These are phyloP conservation scores for Paraleonurus japonicus DNA, from an alignment of 257 asterid genomes.

Conservation along the genomic window DNA sequence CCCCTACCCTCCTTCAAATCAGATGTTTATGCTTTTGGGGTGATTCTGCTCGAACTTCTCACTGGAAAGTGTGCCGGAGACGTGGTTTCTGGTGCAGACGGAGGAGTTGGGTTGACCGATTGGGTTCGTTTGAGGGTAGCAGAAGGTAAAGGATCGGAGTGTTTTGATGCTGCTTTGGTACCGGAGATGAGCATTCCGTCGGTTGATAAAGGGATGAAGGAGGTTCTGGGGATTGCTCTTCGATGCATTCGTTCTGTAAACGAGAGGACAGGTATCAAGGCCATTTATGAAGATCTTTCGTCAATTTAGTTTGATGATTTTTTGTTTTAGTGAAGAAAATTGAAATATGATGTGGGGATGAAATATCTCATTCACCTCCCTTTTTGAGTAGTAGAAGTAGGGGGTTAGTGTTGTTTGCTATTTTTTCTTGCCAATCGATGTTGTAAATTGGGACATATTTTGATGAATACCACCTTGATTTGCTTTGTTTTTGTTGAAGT, in stretches of 20 bases:
- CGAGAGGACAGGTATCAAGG: conserved; percentile 95
- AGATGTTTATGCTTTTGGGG: conserved; percentile 92
- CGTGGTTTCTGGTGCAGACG: conserved; percentile 83
- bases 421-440: conserved; percentile 30
- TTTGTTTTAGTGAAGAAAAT: conserved; percentile 21
- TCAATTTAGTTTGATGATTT: conserved; percentile 55
- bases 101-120: conserved; percentile 85
- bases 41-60: conserved; percentile 71
- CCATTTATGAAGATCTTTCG: conserved; percentile 87
- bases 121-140: conserved; percentile 94
- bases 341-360: conserved; percentile 52
- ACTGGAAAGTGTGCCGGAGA: conserved; percentile 98
- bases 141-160: conserved; percentile 71
- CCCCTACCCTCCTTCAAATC: conserved; percentile 93
- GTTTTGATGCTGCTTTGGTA: conserved; percentile 64
- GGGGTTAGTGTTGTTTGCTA: conserved; percentile 33
- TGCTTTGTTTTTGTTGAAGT: background rate
- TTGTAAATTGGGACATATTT: conserved; percentile 48
- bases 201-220: conserved; percentile 80
- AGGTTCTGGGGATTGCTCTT: conserved; percentile 83
- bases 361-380: conserved; percentile 86
- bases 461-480: conserved; percentile 28
- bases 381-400: conserved; percentile 45
- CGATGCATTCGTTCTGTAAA: conserved; percentile 78
- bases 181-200: conserved; percentile 57